Evolutionary conservation across 2,329 filamentous ascomycete genomes (phyloP).

Genomic region (Aspergillaceae sp.): DNA sequence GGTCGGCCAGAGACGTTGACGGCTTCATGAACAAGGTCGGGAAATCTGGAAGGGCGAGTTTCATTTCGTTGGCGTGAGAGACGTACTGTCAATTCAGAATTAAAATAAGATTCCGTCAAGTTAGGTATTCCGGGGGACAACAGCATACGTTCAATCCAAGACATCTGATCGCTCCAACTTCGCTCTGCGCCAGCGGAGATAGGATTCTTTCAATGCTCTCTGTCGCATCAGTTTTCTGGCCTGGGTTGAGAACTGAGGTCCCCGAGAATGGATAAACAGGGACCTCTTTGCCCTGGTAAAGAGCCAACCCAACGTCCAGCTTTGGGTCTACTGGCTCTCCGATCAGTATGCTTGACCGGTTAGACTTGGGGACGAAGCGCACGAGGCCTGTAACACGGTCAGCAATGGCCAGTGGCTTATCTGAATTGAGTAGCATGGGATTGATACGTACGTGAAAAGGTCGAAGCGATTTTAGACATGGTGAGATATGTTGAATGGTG

Average conservation of each 20-base stretch:
- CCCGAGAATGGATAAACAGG: slow-evolving; percentile 50
- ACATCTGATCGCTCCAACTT: slow-evolving; percentile 51
- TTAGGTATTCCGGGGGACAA: not conserved
- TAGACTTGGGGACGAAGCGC: slow-evolving; percentile 49
- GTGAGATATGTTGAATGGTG: slow-evolving; percentile 1
- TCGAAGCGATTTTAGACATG: slow-evolving; percentile 30
- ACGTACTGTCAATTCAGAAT: slow-evolving; percentile 30
- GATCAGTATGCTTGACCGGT: slow-evolving; percentile 43
- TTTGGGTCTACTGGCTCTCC: slow-evolving; percentile 47
- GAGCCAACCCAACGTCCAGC: slow-evolving; percentile 50
- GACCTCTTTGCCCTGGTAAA: slow-evolving; percentile 50
- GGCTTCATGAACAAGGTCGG: slow-evolving; percentile 55
- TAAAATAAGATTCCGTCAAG: not conserved
- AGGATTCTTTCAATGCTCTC: slow-evolving; percentile 37
- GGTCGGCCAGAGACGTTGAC: slow-evolving; percentile 45
- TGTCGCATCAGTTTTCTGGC: slow-evolving; percentile 39
- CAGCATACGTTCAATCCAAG: slow-evolving; percentile 47
- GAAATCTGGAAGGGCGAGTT: slow-evolving; percentile 44
- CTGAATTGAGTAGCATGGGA: not conserved
- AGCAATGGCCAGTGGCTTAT: slow-evolving; percentile 2
- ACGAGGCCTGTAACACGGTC: slow-evolving; percentile 43
- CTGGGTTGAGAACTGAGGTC: slow-evolving; percentile 48
- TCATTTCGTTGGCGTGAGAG: slow-evolving; percentile 45
- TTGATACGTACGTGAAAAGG: slow-evolving; percentile 26
- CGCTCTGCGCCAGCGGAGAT: slow-evolving; percentile 41